A percentile compares a stretch with the other conserved stretches of the same genome.
Conservation (phyloP, 2,329 filamentous ascomycete genomes). For the Bisporella sp. region DNA sequence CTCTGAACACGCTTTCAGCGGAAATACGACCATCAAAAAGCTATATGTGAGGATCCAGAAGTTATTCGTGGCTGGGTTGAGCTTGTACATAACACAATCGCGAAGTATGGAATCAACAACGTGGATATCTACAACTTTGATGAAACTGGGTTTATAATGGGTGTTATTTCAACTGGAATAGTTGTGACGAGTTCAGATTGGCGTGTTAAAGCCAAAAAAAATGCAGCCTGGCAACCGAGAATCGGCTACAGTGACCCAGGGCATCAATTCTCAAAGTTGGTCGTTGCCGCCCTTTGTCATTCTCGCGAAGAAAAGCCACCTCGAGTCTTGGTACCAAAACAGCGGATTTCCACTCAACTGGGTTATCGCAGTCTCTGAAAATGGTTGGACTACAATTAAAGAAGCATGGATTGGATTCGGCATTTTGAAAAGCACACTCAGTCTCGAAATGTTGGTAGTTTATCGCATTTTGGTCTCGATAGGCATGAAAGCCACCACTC, state of each 20-base stretch:
- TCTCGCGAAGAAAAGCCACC: constrained; percentile 12
- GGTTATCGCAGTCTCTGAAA: neutral
- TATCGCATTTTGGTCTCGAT: neutral
- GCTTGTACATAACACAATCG: constrained; percentile 6
- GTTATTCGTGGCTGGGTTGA: neutral
- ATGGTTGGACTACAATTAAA: constrained; percentile 18
- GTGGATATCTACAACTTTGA: too few species aligned
- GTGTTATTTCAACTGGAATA: constrained; percentile 11
- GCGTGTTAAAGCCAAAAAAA: constrained; percentile 10
- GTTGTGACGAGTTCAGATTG: constrained; percentile 16
- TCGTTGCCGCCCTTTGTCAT: constrained; percentile 21
- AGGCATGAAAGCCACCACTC: neutral
- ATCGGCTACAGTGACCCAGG: constrained; percentile 22
- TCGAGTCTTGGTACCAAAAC: constrained; percentile 2
- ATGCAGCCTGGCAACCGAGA: constrained; percentile 16
- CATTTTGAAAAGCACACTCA: neutral
- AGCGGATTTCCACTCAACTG: neutral
- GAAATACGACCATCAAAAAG: neutral
- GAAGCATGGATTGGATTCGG: constrained; percentile 24
- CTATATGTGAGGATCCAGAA: neutral
- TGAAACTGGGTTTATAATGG: too few species aligned
- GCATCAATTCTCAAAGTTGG: constrained; percentile 13
- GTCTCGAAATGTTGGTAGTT: neutral
- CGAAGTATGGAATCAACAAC: constrained; percentile 9
- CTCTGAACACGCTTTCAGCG: neutral